Conservation (phyloP, 176 grass and related monocot genomes). For the Guadua angustifolia region DNA sequence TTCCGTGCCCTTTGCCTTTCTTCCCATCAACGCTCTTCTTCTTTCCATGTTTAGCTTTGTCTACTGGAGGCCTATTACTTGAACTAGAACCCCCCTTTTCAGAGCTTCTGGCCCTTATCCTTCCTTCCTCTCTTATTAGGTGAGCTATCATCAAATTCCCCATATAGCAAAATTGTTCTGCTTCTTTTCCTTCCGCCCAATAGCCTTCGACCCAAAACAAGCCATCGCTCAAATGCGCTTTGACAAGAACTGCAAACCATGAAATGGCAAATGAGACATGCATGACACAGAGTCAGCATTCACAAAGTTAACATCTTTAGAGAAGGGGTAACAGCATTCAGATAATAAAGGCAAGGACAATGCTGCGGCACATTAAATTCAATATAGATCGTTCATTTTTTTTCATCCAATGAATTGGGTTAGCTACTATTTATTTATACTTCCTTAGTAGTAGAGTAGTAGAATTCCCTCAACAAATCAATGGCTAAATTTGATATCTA, state of each 20-base stretch:
- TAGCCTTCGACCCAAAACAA: constrained; percentile 46
- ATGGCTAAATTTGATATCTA: no score
- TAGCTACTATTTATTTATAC: no score
- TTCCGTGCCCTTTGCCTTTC: constrained; percentile 38
- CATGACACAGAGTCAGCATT: constrained; percentile 26
- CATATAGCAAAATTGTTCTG: constrained; percentile 3
- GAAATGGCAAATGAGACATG: not conserved
- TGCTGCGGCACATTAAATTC: not conserved
- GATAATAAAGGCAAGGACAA: not conserved
- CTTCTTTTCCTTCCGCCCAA: constrained; percentile 24
- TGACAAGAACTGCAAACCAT: constrained; percentile 5
- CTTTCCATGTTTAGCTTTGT: constrained; percentile 37
- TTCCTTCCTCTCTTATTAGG: constrained; percentile 44
- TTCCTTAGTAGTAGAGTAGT: no score
- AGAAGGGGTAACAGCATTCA: not conserved
- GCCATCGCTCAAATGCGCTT: constrained; percentile 36
- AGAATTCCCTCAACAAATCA: no score
- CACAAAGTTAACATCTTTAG: not conserved
- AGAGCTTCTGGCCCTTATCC: constrained; percentile 38
- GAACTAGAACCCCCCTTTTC: constrained; percentile 37
- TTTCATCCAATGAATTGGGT: no score
- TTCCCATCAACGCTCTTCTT: constrained; percentile 39
- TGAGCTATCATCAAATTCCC: constrained; percentile 33
- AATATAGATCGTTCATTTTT: no score
- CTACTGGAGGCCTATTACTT: constrained; percentile 9